A percentile compares a stretch with the other conserved stretches of the same genome.
phyloP scores from a whole-genome alignment of 1,139 yeast species.

The Yamadazyma pseudoaaseri region DNA sequence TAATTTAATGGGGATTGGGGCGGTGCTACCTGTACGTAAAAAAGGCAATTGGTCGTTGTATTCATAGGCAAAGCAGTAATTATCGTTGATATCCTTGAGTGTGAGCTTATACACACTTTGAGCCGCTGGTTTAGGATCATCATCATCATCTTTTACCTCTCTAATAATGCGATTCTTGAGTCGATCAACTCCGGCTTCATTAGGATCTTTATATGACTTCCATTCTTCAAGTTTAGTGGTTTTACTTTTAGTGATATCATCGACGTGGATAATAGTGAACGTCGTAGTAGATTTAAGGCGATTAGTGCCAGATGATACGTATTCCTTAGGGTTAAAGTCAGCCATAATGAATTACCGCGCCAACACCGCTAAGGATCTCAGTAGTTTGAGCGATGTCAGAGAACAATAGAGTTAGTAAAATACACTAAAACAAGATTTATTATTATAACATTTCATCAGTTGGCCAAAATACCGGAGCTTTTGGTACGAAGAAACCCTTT shows the following conservation, averaged over 20 bases:
- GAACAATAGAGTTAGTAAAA: too few species aligned
- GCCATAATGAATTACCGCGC: not conserved
- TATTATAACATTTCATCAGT: too few species aligned
- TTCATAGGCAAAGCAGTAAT: slow-evolving; percentile 42
- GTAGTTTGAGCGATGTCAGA: too few species aligned
- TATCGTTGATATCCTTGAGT: slow-evolving; percentile 29
- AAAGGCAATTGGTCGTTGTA: slow-evolving; percentile 34
- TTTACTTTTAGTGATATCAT: slow-evolving; percentile 35
- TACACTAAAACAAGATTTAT: too few species aligned
- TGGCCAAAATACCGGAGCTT: slow-evolving; percentile 5
- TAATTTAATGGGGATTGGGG: slow-evolving; percentile 36
- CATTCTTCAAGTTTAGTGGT: slow-evolving; percentile 40
- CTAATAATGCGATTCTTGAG: slow-evolving; percentile 26
- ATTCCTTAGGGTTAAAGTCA: slow-evolving; percentile 18
- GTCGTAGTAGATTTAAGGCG: slow-evolving; percentile 18
- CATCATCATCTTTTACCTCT: slow-evolving; percentile 30
- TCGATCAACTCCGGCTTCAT: slow-evolving; percentile 39
- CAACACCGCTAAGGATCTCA: too few species aligned
- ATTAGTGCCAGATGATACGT: slow-evolving; percentile 10
- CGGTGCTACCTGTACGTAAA: slow-evolving; percentile 21
- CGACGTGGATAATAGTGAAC: slow-evolving; percentile 33
- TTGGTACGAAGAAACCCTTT: slow-evolving; percentile 22
- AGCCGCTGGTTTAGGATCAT: slow-evolving; percentile 3
- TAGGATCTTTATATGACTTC: slow-evolving; percentile 39
- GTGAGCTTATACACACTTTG: slow-evolving; percentile 29